phyloP scores from a whole-genome alignment of 2,329 filamentous ascomycete species.

The Lizonia empirigonia region DNA sequence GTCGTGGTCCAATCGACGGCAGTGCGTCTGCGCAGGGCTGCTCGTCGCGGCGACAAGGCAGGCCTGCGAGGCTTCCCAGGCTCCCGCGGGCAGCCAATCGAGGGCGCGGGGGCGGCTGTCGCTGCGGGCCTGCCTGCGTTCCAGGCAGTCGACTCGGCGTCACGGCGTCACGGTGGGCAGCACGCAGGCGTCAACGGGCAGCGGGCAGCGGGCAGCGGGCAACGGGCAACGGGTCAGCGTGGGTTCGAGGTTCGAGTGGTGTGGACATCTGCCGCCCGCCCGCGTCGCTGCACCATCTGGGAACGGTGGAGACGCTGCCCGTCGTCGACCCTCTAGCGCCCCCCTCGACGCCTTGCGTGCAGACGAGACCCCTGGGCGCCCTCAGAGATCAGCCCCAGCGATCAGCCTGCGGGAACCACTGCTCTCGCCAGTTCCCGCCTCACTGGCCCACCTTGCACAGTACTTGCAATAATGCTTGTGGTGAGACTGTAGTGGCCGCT shows the following conservation, averaged over 20 bases:
- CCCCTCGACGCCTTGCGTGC: too few species aligned
- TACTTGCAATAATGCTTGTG: too few species aligned
- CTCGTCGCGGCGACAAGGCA: conserved; percentile 13
- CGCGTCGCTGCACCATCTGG: not conserved
- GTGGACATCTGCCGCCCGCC: conserved; percentile 11
- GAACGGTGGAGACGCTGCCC: conserved; percentile 6
- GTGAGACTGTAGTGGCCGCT: not conserved
- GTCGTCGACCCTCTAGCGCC: conserved; percentile 1
- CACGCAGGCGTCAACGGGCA: not conserved
- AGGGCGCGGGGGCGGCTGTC: conserved; percentile 3
- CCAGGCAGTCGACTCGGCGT: too few species aligned
- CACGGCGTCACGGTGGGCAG: conserved; percentile 9
- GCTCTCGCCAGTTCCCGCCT: not conserved
- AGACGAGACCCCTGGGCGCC: not conserved
- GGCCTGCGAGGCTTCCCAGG: conserved; percentile 8
- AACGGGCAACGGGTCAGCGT: conserved; percentile 17
- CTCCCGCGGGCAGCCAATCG: conserved; percentile 14
- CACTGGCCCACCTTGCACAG: not conserved
- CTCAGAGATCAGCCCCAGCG: too few species aligned
- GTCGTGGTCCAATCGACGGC: conserved; percentile 15
- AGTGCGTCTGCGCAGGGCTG: not conserved
- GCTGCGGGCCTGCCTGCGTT: conserved; percentile 14
- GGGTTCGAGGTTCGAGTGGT: conserved; percentile 21
- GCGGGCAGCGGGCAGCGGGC: not conserved
- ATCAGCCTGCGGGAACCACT: conserved; percentile 12